These are phyloP conservation scores for Ogataea neopini DNA, from an alignment of 805 yeast species.

Conservation along the genomic window DNA sequence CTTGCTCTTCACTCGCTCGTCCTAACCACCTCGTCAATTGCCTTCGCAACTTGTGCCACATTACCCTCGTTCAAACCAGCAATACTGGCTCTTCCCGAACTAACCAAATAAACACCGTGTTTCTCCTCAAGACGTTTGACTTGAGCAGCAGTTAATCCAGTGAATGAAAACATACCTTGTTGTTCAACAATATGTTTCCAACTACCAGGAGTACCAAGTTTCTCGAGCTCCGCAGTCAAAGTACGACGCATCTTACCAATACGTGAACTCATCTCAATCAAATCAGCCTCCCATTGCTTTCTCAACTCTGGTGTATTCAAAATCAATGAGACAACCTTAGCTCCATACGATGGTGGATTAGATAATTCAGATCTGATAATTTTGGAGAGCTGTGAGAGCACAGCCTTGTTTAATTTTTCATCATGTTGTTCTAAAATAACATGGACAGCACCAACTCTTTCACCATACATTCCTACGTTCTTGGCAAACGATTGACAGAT, in stretches of 20 bases:
- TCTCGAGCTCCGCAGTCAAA: slow-evolving; percentile 59
- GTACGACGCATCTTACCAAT: slow-evolving; percentile 75
- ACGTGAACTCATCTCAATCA: slow-evolving; percentile 83
- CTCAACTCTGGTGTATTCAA: slow-evolving; percentile 66
- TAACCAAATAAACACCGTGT: slow-evolving; percentile 79
- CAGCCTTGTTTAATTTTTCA: slow-evolving; percentile 50
- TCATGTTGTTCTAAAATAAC: slow-evolving; percentile 53
- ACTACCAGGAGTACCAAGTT: slow-evolving; percentile 77
- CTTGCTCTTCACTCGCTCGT: neutral
- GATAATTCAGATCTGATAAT: slow-evolving; percentile 84
- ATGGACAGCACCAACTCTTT: slow-evolving; percentile 93
- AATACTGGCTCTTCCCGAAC: slow-evolving; percentile 87
- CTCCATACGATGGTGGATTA: slow-evolving; percentile 95
- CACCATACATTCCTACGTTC: slow-evolving; percentile 96
- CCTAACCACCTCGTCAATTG: slow-evolving; percentile 76
- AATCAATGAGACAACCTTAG: slow-evolving; percentile 80
- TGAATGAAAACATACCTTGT: slow-evolving; percentile 96
- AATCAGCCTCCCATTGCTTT: slow-evolving; percentile 80
- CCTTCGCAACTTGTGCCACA: slow-evolving; percentile 73
- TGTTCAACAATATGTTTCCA: slow-evolving; percentile 92
- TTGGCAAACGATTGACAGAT: slow-evolving; percentile 96
- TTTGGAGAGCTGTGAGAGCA: slow-evolving; percentile 72
- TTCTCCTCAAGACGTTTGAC: slow-evolving; percentile 72
- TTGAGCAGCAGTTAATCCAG: slow-evolving; percentile 79
- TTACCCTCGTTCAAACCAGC: slow-evolving; percentile 88